Evolutionary conservation across 352 stramenopile genomes (phyloP).

Genomic region (Globisporangium takayamanum): DNA sequence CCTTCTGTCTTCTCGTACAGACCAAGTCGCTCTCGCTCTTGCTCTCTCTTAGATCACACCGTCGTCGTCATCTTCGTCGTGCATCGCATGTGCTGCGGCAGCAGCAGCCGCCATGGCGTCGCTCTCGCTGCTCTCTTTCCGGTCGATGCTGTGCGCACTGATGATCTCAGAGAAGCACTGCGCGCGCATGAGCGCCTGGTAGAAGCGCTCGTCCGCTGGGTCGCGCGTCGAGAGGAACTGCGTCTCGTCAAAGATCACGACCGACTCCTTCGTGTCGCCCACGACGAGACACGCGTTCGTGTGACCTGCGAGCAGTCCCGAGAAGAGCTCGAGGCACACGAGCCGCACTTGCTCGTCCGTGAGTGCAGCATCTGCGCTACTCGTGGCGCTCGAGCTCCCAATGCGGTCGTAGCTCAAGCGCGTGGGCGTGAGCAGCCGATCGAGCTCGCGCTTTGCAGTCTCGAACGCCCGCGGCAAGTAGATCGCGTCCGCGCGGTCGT

Average conservation of each 20-base stretch:
- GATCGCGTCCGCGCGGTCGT: conserved; percentile 30
- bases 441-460: conserved; percentile 44
- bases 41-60: conserved; percentile 30
- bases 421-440: conserved; percentile 41
- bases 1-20: background rate
- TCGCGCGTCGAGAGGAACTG: conserved; percentile 67
- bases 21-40: background rate
- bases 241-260: conserved; percentile 84
- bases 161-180: conserved; percentile 85
- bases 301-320: conserved; percentile 51
- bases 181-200: conserved; percentile 58
- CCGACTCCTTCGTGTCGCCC: conserved; percentile 79
- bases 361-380: conserved; percentile 4
- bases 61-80: conserved; percentile 27
- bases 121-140: conserved; percentile 18
- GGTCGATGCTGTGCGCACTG: conserved; percentile 67
- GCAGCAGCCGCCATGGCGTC: background rate
- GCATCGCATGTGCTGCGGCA: conserved; percentile 13
- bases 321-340: conserved; percentile 69
- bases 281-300: conserved; percentile 74
- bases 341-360: conserved; percentile 42
- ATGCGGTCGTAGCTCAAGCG: conserved; percentile 34
- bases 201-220: conserved; percentile 55
- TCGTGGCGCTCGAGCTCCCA: conserved; percentile 11
- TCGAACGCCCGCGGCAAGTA: conserved; percentile 52